Base-by-base conservation (phyloP, 192 early-diverging fungal species). In the Spizellomyces sp. region DNA sequence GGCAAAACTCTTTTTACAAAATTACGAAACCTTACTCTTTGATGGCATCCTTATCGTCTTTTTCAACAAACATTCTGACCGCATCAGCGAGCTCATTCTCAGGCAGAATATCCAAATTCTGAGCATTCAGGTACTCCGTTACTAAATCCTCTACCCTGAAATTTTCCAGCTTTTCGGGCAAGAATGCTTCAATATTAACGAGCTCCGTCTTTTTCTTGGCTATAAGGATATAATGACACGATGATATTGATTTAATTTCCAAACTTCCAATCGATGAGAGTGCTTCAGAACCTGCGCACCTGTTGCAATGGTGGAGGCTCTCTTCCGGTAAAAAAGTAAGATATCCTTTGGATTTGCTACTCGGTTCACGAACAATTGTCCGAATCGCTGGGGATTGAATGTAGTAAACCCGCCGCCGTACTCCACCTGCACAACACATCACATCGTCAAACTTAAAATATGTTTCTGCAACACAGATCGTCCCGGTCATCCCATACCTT, bases 311-410 rank as follows among this genome's bases (percentile, higher is more conserved):
- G 70, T 48, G 41, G 21, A 9, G 22, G 75, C 47, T 22, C 80
- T 73, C 60, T 83, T 90, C 36, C 94, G 82, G 72, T 88, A 89
- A 77, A 95, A 96, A 59, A 88, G 84, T 8, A 97, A 77, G 65
- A 97, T 89, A 46, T 97, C 94, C 62, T 89, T 89, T 3, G 93
- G 90, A 72, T 97, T 97, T 21, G 95, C 95, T 5, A 97, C 92
- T 17, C 81, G 71, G 27, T 92, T 87, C 4, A 89, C 86, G 82
- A 94, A 95, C 42, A 80, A 67, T 43, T 90, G 86, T 0, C 95
- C 94, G 77, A 97, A 97, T 12, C 90, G 82, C 76, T 92, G 87
- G 8, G 94, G 91, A 75, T 94, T 95, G 76, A 94, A 90, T 55
- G 90, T 89, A 54, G 86, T 83, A 68, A 87, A 97, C 0, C 91